phyloP scores from a whole-genome alignment of 108 stramenopile genomes.

The Phaeodactylum tricornutum region DNA sequence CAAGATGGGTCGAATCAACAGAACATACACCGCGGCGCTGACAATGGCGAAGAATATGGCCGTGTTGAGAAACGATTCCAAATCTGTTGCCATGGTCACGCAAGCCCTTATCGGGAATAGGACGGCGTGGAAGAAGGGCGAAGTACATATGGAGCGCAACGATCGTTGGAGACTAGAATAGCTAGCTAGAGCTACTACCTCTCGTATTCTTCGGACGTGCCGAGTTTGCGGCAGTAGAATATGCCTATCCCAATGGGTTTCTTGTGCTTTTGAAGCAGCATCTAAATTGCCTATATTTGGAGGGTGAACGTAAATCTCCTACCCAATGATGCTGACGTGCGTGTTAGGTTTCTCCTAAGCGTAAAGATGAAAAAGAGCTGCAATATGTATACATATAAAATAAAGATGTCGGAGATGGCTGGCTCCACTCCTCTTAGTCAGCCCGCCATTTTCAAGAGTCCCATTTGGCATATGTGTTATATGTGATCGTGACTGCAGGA shows the following conservation, averaged over 20 bases:
- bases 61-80: slow-evolving; percentile 3
- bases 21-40: not conserved
- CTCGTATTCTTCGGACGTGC: not conserved
- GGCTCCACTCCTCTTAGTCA: too few species aligned
- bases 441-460: too few species aligned
- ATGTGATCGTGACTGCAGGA: too few species aligned
- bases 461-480: too few species aligned
- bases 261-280: slow-evolving; percentile 1
- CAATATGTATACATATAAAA: too few species aligned
- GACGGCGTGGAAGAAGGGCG: not conserved
- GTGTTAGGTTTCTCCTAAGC: too few species aligned
- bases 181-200: not conserved
- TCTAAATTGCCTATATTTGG: too few species aligned
- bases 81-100: slow-evolving; percentile 1
- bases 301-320: too few species aligned
- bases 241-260: not conserved
- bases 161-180: not conserved
- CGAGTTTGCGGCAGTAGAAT: not conserved
- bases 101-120: not conserved
- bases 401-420: too few species aligned
- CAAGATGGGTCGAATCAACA: slow-evolving; percentile 7
- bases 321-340: too few species aligned
- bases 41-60: slow-evolving; percentile 7
- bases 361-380: too few species aligned
- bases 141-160: not conserved